Percentiles rank a stretch among this genome's conserved stretches.
Evolutionary conservation across 1,139 yeast species (phyloP).

Genomic region (Pichiaceae sp.): DNA sequence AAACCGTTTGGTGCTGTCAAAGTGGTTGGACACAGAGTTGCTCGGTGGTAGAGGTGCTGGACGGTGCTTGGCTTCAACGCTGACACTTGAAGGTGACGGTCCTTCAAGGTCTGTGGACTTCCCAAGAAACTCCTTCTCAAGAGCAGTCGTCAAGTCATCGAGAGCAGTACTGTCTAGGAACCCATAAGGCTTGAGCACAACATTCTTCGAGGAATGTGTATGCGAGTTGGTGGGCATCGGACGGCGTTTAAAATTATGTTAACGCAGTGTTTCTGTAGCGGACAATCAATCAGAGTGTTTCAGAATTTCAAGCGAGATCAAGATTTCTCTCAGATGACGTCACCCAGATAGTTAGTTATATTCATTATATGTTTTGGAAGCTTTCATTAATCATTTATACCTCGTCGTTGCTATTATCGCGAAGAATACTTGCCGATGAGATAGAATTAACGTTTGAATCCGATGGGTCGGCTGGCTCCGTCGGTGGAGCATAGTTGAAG

Average conservation of each 20-base stretch:
- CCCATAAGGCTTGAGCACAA: conserved; percentile 4
- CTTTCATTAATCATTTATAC: too few species aligned
- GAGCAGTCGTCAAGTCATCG: conserved; percentile 1
- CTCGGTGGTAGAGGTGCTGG: neutral
- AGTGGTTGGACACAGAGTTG: neutral
- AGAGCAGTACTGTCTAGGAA: conserved; percentile 2
- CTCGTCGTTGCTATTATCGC: too few species aligned
- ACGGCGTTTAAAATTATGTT: too few species aligned
- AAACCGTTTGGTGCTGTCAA: neutral
- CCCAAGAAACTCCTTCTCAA: neutral
- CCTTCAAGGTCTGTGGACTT: neutral
- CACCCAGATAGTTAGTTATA: too few species aligned
- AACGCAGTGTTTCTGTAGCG: too few species aligned
- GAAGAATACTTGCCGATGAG: too few species aligned
- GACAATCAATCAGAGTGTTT: too few species aligned
- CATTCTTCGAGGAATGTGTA: neutral
- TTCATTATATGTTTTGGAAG: too few species aligned
- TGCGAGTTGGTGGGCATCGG: neutral
- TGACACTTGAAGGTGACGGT: neutral
- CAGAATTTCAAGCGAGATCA: too few species aligned
- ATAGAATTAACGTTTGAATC: too few species aligned
- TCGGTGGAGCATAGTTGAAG: conserved; percentile 12
- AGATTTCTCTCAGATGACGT: too few species aligned
- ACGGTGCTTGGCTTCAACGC: neutral
- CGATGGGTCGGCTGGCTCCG: too few species aligned